Conservation (phyloP, 2,329 filamentous ascomycete species). For the Fusarium pseudograminearum region DNA sequence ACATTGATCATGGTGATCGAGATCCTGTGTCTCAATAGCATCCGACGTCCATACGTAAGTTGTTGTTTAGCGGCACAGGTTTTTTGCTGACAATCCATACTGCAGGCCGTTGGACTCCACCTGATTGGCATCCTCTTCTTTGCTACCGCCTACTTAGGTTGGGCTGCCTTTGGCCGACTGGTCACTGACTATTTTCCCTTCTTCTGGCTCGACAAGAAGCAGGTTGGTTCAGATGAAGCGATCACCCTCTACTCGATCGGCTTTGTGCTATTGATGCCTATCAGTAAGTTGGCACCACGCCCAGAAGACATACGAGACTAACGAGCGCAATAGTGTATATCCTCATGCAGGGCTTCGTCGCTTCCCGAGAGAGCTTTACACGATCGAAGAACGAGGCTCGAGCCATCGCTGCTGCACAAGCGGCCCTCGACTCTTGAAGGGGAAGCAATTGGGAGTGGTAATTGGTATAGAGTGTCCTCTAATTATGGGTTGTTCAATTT, state of each 20-base stretch:
- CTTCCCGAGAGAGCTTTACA: slow-evolving; percentile 60
- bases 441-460: slow-evolving; percentile 2
- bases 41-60: slow-evolving; percentile 63
- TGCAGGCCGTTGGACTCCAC: slow-evolving; percentile 60
- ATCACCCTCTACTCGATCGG: slow-evolving; percentile 59
- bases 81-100: slow-evolving; percentile 22
- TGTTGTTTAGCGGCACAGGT: too few relatives aligned
- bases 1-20: slow-evolving; percentile 60
- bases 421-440: slow-evolving; percentile 39
- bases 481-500: not conserved
- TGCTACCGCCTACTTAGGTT: slow-evolving; percentile 61
- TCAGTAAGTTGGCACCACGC: slow-evolving; percentile 55
- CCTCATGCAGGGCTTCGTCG: slow-evolving; percentile 62
- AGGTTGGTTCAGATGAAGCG: slow-evolving; percentile 58
- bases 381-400: slow-evolving; percentile 45
- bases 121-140: slow-evolving; percentile 56
- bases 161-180: slow-evolving; percentile 61
- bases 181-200: slow-evolving; percentile 61
- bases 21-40: slow-evolving; percentile 64
- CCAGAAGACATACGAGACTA: slow-evolving; percentile 12
- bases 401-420: slow-evolving; percentile 43
- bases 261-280: slow-evolving; percentile 59
- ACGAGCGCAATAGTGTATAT: slow-evolving; percentile 57
- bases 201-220: slow-evolving; percentile 63
- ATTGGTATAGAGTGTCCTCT: not conserved